Conservation (phyloP, 306 rosid species). For the Acmispon strigosus region DNA sequence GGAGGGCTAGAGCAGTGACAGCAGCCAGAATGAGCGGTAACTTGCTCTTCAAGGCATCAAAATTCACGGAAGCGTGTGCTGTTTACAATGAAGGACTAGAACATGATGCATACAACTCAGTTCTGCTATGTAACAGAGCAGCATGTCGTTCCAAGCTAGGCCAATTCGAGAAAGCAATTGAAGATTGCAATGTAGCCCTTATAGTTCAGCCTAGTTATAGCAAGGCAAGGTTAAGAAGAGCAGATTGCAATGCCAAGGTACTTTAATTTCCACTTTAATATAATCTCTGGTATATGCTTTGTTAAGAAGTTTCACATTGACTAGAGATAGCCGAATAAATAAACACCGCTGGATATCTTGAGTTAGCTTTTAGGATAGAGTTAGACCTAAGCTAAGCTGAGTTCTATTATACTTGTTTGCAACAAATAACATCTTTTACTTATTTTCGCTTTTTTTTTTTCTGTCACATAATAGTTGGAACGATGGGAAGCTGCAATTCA, state of each 20-base stretch:
- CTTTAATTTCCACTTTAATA: neutral
- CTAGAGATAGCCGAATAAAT: no score
- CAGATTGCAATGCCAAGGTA: conserved; percentile 87
- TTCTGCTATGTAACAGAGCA: conserved; percentile 85
- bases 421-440: neutral
- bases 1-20: conserved; percentile 52
- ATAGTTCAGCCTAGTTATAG: conserved; percentile 64
- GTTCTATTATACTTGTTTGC: neutral
- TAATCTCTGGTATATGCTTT: neutral
- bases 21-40: conserved; percentile 83
- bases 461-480: conserved; percentile 49
- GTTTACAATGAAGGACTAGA: conserved; percentile 83
- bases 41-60: conserved; percentile 78
- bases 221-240: conserved; percentile 87
- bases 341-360: no score
- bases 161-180: conserved; percentile 87
- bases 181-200: conserved; percentile 84
- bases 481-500: conserved; percentile 86
- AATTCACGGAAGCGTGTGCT: conserved; percentile 59
- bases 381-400: no score
- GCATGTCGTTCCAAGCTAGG: conserved; percentile 89
- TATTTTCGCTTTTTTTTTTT: conserved; percentile 13
- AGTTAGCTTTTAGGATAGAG: no score
- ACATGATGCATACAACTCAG: conserved; percentile 62
- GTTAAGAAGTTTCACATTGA: no score